phyloP scores from a whole-genome alignment of 148 eudicot species.

The Nyssa sinensis region DNA sequence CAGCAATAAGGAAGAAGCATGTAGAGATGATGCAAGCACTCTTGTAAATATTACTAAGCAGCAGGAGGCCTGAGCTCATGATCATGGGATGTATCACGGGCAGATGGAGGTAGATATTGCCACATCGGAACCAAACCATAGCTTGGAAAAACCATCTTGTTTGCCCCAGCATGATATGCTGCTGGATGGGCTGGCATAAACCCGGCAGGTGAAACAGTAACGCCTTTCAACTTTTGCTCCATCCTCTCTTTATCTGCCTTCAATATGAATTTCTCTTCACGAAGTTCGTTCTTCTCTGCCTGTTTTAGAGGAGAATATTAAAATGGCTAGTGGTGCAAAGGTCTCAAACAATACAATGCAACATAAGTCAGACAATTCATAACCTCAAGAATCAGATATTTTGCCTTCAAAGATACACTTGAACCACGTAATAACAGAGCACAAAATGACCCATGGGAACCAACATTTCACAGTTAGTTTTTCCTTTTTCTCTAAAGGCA shows the following conservation, averaged over 20 bases:
- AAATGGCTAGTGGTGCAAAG: not conserved
- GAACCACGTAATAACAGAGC: too few relatives aligned
- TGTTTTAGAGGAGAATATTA: constrained; percentile 20
- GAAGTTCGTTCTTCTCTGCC: constrained; percentile 95
- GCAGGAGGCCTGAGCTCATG: constrained; percentile 95
- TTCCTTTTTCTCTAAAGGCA: too few relatives aligned
- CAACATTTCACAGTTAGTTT: too few relatives aligned
- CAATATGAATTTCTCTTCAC: constrained; percentile 72
- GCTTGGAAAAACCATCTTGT: constrained; percentile 74
- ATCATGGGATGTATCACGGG: constrained; percentile 74
- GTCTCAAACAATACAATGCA: too few relatives aligned
- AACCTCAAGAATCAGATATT: too few relatives aligned
- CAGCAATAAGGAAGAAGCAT: constrained; percentile 22
- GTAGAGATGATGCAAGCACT: constrained; percentile 11
- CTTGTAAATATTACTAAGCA: constrained; percentile 48
- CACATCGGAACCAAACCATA: constrained; percentile 85
- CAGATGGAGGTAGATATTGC: constrained; percentile 72
- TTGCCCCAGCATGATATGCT: constrained; percentile 54
- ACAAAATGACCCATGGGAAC: too few relatives aligned
- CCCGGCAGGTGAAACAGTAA: constrained; percentile 30
- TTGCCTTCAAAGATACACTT: too few relatives aligned
- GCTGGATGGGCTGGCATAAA: too few relatives aligned
- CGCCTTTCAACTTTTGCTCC: constrained; percentile 64
- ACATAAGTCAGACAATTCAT: too few relatives aligned
- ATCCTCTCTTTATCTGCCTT: constrained; percentile 74